Evolutionary conservation across 176 grass and related monocot genomes (phyloP).

Genomic region (Bothriochloa decipiens): DNA sequence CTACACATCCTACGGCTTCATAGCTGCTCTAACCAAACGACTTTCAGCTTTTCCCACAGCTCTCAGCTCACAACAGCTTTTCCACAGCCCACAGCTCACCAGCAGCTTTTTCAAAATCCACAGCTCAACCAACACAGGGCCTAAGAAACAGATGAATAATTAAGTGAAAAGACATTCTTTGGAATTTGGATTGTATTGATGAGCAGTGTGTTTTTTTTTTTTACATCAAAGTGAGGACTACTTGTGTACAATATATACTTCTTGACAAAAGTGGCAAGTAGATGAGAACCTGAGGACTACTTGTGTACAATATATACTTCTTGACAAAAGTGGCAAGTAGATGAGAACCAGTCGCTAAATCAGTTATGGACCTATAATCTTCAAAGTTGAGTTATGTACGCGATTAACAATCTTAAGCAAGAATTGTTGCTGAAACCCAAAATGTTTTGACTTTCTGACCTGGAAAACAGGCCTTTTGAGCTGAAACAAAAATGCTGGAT

Average conservation of each 20-base stretch:
- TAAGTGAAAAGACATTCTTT: background rate
- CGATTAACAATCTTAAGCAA: background rate
- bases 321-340: too few relatives aligned
- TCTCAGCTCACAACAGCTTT: too few relatives aligned
- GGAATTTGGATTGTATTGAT: constrained; percentile 18
- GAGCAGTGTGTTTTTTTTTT: background rate
- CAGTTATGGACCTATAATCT: background rate
- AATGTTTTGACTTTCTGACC: constrained; percentile 3
- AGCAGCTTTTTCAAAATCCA: too few relatives aligned
- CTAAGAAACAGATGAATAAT: background rate
- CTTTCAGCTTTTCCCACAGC: too few relatives aligned
- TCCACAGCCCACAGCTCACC: too few relatives aligned
- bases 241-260: background rate
- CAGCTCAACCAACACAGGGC: too few relatives aligned
- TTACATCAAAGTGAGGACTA: background rate
- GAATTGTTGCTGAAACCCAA: background rate
- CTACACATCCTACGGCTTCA: too few relatives aligned
- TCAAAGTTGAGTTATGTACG: background rate
- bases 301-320: too few relatives aligned
- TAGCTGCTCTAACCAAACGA: too few relatives aligned
- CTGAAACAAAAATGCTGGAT: constrained; percentile 14
- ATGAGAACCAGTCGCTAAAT: background rate
- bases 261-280: background rate
- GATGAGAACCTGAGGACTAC: too few relatives aligned
- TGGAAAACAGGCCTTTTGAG: background rate